These are phyloP conservation scores for Leccinum longicurvipes DNA, from an alignment of 768 basidiomycete genomes.

Conservation along the genomic window DNA sequence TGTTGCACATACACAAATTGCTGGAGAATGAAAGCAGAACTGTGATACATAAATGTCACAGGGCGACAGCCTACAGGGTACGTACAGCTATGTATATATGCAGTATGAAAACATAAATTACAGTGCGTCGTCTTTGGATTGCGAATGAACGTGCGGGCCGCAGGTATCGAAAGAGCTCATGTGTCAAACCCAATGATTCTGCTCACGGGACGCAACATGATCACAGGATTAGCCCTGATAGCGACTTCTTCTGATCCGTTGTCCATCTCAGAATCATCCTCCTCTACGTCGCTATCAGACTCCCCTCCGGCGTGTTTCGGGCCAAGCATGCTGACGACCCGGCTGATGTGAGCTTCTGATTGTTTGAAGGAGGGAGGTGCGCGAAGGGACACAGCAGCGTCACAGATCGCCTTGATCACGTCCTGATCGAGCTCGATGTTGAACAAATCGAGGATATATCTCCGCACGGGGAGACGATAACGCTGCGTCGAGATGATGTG, in stretches of 20 bases:
- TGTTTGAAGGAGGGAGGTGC: constrained; percentile 44
- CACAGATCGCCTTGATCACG: constrained; percentile 51
- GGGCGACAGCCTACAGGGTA: not conserved
- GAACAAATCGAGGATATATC: constrained; percentile 93
- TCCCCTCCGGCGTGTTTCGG: constrained; percentile 46
- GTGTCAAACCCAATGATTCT: constrained; percentile 56
- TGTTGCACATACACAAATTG: not conserved
- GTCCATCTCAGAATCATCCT: constrained; percentile 49
- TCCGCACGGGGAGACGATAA: constrained; percentile 87
- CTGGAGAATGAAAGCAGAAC: not conserved
- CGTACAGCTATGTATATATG: constrained; percentile 9
- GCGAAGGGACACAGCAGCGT: constrained; percentile 49
- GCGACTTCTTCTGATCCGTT: constrained; percentile 37
- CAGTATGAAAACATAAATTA: constrained; percentile 23
- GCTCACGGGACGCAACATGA: constrained; percentile 55
- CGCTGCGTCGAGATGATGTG: constrained; percentile 86
- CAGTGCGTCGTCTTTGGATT: constrained; percentile 1
- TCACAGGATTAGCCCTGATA: constrained; percentile 48
- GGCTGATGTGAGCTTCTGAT: constrained; percentile 40
- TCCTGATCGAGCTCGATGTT: constrained; percentile 71
- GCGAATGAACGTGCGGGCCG: not conserved
- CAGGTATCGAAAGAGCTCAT: constrained; percentile 5
- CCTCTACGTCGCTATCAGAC: constrained; percentile 60
- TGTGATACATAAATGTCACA: not conserved
- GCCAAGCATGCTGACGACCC: constrained; percentile 63